phyloP scores from a whole-genome alignment of 129 eudicot species.

The Escallonia herrerae region DNA sequence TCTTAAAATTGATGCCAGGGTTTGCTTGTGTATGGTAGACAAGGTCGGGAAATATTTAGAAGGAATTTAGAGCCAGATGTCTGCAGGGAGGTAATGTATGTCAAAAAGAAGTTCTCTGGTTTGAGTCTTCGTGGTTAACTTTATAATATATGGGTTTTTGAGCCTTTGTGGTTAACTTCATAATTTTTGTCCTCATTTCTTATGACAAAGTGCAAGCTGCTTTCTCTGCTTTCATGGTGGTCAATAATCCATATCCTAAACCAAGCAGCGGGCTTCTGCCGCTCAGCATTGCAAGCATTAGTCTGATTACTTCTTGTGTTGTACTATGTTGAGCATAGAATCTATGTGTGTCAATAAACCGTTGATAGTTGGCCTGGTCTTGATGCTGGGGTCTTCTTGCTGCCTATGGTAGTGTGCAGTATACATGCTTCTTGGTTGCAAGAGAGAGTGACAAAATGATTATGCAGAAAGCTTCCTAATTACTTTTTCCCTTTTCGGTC shows the following conservation, averaged over 20 bases:
- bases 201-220: not conserved
- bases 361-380: not conserved
- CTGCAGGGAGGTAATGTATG: conserved; percentile 68
- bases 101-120: not conserved
- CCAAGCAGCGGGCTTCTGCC: not conserved
- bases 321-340: not conserved
- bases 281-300: not conserved
- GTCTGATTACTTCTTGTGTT: not conserved
- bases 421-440: no score
- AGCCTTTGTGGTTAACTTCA: not conserved
- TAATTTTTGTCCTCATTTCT: not conserved
- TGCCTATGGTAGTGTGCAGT: not conserved
- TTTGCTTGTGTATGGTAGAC: conserved; percentile 86
- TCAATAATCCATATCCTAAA: not conserved
- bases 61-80: conserved; percentile 56
- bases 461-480: not conserved
- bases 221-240: not conserved
- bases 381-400: not conserved
- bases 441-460: no score
- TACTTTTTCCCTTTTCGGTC: not conserved
- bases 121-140: not conserved
- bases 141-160: not conserved
- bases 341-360: not conserved
- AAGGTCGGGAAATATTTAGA: conserved; percentile 81
- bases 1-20: conserved; percentile 45